These are phyloP conservation scores for Podospora appendiculata DNA, from an alignment of 495 filamentous ascomycete genomes.

Conservation along the genomic window DNA sequence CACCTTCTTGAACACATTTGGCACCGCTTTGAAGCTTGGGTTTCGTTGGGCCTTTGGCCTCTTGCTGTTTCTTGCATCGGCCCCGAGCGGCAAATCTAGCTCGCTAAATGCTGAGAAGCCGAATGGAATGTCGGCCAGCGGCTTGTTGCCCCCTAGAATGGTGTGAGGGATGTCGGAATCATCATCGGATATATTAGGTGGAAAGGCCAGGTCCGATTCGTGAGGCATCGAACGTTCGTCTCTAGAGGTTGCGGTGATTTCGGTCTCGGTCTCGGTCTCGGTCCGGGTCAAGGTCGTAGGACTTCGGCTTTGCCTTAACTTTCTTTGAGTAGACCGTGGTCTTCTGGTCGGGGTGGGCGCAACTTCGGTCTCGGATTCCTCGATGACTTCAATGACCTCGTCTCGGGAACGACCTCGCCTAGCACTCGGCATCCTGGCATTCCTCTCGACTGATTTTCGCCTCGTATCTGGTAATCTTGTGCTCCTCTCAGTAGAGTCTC, in stretches of 20 bases:
- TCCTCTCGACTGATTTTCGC: conserved; percentile 15
- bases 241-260: neutral
- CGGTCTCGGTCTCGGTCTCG: conserved; percentile 14
- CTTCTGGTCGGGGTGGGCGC: conserved; percentile 16
- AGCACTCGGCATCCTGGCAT: conserved; percentile 9
- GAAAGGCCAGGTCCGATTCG: neutral
- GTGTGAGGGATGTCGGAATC: conserved; percentile 31
- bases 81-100: conserved; percentile 41
- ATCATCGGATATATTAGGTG: conserved; percentile 8
- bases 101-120: conserved; percentile 52
- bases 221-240: conserved; percentile 4
- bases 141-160: conserved; percentile 32
- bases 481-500: conserved; percentile 14
- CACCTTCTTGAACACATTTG: conserved; percentile 48
- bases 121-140: conserved; percentile 46
- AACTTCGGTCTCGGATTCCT: conserved; percentile 24
- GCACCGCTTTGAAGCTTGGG: conserved; percentile 42
- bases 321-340: conserved; percentile 7
- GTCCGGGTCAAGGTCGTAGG: conserved; percentile 13
- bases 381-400: conserved; percentile 38
- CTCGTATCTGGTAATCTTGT: conserved; percentile 11
- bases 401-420: conserved; percentile 32
- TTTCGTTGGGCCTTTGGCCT: conserved; percentile 36
- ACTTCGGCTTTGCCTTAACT: conserved; percentile 10
- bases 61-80: conserved; percentile 26